Conservation (phyloP, 164 flowering plant species). For the grape (Vitis vinifera) region ASM3070453v1 NC_081810.1:4713501-4714000, state of each 20-base stretch:
- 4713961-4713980: conserved; percentile 92
- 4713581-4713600: conserved; percentile 90
- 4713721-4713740: conserved; percentile 36
- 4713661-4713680: conserved; percentile 28
- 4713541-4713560: conserved; percentile 11
- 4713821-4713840: conserved; percentile 61
- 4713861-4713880: conserved; percentile 59
- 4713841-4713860: conserved; percentile 61
- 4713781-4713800: conserved; percentile 51
- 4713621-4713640: conserved; percentile 35
- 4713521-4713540: conserved; percentile 7
- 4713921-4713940: conserved; percentile 56
- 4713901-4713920: conserved; percentile 68
- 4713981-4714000: conserved; percentile 86
- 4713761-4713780: conserved; percentile 41
- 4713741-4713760: conserved; percentile 27
- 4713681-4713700: conserved; percentile 49
- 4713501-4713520: background rate
- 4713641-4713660: conserved; percentile 21
- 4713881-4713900: conserved; percentile 71
- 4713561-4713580: conserved; percentile 59
- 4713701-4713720: conserved; percentile 81
- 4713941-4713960: conserved; percentile 38
- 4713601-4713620: conserved; percentile 52
- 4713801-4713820: conserved; percentile 28